Conservation (phyloP, 2,329 filamentous ascomycete species). For the Pestalotiopsis sp. region DNA sequence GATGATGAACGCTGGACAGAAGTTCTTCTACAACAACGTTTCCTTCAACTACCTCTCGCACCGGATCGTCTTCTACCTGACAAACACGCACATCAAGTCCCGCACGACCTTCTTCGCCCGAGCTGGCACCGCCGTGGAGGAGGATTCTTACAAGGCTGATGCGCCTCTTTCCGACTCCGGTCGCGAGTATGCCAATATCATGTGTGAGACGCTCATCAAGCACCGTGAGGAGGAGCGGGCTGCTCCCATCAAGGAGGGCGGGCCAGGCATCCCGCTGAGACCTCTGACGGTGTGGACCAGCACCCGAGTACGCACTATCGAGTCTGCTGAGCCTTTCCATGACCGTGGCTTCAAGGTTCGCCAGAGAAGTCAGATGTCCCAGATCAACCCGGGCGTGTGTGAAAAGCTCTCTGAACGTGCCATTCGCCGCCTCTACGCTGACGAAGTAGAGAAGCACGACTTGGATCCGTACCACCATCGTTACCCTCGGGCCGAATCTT, state of each 20-base stretch:
- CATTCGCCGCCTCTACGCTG: conserved; percentile 80
- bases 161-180: conserved; percentile 81
- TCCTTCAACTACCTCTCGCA: conserved; percentile 96
- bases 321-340: conserved; percentile 83
- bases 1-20: conserved; percentile 96
- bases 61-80: conserved; percentile 96
- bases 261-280: conserved; percentile 67
- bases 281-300: conserved; percentile 94
- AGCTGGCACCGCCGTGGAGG: conserved; percentile 81
- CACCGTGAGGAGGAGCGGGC: conserved; percentile 82
- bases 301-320: conserved; percentile 83
- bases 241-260: conserved; percentile 67
- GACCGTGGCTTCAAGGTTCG: conserved; percentile 80
- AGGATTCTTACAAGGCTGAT: conserved; percentile 91
- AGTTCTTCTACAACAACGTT: conserved; percentile 94
- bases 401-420: conserved; percentile 86
- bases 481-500: conserved; percentile 95
- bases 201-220: conserved; percentile 79
- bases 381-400: conserved; percentile 94
- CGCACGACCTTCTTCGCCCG: conserved; percentile 91
- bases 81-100: conserved; percentile 96
- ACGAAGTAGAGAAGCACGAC: conserved; percentile 91
- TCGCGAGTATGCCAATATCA: conserved; percentile 76
- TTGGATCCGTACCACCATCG: conserved; percentile 95
- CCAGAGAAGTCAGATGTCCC: conserved; percentile 94